Conservation (phyloP, 78 protist genomes). For the Guillardia theta region DNA sequence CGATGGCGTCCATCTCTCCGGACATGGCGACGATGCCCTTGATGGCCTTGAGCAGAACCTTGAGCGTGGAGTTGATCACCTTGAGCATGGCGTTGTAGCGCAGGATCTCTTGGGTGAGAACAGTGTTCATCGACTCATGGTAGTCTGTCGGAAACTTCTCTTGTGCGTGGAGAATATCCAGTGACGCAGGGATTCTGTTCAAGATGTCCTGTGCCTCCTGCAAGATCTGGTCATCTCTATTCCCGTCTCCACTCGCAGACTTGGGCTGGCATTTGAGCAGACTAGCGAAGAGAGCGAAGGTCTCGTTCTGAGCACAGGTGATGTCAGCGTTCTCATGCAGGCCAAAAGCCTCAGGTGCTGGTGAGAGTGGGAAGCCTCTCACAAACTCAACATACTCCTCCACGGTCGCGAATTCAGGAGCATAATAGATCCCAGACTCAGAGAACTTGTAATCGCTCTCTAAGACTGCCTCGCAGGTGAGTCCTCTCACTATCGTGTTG, state of each 20-base stretch:
- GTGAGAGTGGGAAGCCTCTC: constrained; percentile 61
- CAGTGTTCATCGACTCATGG: constrained; percentile 75
- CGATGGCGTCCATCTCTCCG: constrained; percentile 67
- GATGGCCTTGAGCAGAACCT: constrained; percentile 72
- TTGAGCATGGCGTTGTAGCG: constrained; percentile 77
- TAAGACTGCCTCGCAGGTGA: constrained; percentile 51
- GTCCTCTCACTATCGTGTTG: constrained; percentile 52
- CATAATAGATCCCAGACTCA: constrained; percentile 53
- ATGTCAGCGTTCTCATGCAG: constrained; percentile 89
- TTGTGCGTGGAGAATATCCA: constrained; percentile 38
- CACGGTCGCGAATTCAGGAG: constrained; percentile 4
- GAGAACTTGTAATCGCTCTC: constrained; percentile 57
- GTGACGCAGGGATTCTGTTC: constrained; percentile 33
- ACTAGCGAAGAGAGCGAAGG: constrained; percentile 41
- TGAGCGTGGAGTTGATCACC: constrained; percentile 44
- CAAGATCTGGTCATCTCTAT: constrained; percentile 36
- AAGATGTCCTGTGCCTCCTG: constrained; percentile 49
- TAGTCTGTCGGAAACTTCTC: constrained; percentile 63
- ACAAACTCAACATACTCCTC: constrained; percentile 29
- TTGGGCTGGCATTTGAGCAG: constrained; percentile 65
- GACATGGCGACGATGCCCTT: constrained; percentile 81
- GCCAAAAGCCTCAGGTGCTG: constrained; percentile 79
- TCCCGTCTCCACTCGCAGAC: constrained; percentile 14
- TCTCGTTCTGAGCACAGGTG: constrained; percentile 65
- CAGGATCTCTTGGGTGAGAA: constrained; percentile 71